phyloP scores from a whole-genome alignment of 208 protist genomes.

The Trypanosoma avium region DNA sequence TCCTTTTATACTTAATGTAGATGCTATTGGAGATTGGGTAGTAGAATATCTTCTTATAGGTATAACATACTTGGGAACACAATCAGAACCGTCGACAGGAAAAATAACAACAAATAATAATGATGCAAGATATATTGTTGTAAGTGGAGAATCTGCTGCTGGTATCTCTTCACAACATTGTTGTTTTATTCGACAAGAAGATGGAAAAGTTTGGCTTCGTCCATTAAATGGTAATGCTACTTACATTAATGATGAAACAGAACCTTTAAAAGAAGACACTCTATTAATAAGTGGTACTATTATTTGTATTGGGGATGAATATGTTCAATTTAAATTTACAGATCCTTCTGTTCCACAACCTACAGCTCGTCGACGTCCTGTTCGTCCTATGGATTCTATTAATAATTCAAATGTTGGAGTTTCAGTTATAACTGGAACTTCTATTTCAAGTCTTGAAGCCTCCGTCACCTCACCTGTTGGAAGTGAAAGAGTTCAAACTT shows the following conservation, averaged over 20 bases:
- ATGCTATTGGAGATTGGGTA: conserved; percentile 72
- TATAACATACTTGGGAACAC: conserved; percentile 39
- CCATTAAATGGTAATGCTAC: conserved; percentile 26
- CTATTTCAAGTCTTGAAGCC: not conserved
- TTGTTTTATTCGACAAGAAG: conserved; percentile 20
- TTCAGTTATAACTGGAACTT: not conserved
- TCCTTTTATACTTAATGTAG: conserved; percentile 74
- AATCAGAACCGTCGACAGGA: too few species aligned
- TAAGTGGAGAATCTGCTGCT: conserved; percentile 10
- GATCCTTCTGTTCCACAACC: conserved; percentile 36
- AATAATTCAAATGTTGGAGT: not conserved
- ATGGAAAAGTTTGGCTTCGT: conserved; percentile 26
- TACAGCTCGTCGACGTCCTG: conserved; percentile 13
- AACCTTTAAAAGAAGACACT: conserved; percentile 20
- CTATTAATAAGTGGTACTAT: conserved; percentile 59
- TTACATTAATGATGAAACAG: conserved; percentile 38
- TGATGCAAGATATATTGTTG: conserved; percentile 15
- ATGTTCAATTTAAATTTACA: conserved; percentile 67
- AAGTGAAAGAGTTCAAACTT: not conserved
- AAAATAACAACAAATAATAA: not conserved
- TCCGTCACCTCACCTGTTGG: not conserved
- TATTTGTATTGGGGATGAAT: conserved; percentile 48
- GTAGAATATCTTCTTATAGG: conserved; percentile 43
- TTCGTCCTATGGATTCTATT: conserved; percentile 4
- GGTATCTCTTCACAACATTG: conserved; percentile 28